These are phyloP conservation scores for Camelina neglecta DNA, from an alignment of 345 rosid species.

Conservation along the genomic window DNA sequence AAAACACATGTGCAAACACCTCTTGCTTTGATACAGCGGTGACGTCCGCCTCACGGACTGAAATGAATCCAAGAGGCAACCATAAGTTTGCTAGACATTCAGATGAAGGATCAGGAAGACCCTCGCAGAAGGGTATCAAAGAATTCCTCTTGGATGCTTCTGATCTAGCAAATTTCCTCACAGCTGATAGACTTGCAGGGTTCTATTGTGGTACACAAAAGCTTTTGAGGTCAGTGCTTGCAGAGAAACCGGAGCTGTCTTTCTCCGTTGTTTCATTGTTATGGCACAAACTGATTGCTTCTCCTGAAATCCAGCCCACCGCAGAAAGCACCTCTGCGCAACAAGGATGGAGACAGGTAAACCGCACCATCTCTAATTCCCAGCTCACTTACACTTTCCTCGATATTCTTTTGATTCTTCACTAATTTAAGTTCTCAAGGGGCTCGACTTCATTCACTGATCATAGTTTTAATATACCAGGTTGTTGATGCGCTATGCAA, in stretches of 20 bases:
- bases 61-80: slow-evolving; percentile 53
- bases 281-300: slow-evolving; percentile 90
- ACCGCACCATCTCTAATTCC: slow-evolving; percentile 20
- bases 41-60: slow-evolving; percentile 49
- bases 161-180: slow-evolving; percentile 95
- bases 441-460: slow-evolving; percentile 26
- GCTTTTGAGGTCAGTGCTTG: slow-evolving; percentile 82
- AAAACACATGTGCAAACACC: slow-evolving; percentile 48
- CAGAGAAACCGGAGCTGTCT: slow-evolving; percentile 89
- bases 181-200: slow-evolving; percentile 87
- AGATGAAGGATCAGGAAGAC: slow-evolving; percentile 58
- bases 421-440: slow-evolving; percentile 14
- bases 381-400: slow-evolving; percentile 10
- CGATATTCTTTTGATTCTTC: slow-evolving; percentile 7
- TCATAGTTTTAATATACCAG: slow-evolving; percentile 46
- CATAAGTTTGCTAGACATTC: slow-evolving; percentile 52
- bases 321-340: slow-evolving; percentile 98
- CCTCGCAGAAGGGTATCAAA: slow-evolving; percentile 60
- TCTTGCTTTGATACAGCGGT: slow-evolving; percentile 51
- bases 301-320: slow-evolving; percentile 87
- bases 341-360: slow-evolving; percentile 99
- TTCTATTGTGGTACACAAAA: slow-evolving; percentile 82
- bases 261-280: slow-evolving; percentile 92
- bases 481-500: slow-evolving; percentile 96
- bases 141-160: slow-evolving; percentile 84